Evolutionary conservation across 2,329 filamentous ascomycete genomes (phyloP), one percentile per base, ranked within the genome.

Genomic region (Aspergillus viridinutans): DNA sequence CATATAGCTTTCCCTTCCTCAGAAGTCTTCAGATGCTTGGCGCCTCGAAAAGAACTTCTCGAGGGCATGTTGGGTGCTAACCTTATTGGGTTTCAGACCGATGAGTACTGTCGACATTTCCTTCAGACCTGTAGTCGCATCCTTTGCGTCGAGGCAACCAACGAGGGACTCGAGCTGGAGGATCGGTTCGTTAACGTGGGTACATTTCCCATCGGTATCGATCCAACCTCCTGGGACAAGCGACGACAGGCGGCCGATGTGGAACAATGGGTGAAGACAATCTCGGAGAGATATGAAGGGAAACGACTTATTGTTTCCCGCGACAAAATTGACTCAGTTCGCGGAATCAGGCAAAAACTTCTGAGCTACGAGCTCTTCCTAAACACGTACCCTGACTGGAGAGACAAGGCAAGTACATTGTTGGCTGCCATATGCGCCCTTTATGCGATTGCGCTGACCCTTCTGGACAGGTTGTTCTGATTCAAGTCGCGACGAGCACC

Each of bases 1-100:
- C 93, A 97, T 70, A 91, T 93, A 28, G 92, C 93, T 0, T 97
- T 97, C 74, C 93, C 93, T 0, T 97, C 93, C 0, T 97, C 93
- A 0, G 93, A 97, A 69, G 91, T 97, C 1, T 97, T 97, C 76
- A 85, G 93, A 50, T 97, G 93, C 72, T 78, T 97, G 23, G 90
- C 93, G 2, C 87, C 91, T 10, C 89, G 93, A 57, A 92, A 89
- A 64, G 85, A 96, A 73, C 83, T 97, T 9, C 83, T 97, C 1
- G 89, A 96, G 65, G 93, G 94, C 55, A 93, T 97, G 80, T 84
- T 97, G 0, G 93, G 93, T 9, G 90, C 94, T 55, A 96, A 97
- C 66, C 80, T 97, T 12, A 85, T 97, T 60, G 92, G 90, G 1
- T 97, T 97, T 76, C 93, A 97, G 76, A 96, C 92, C 25, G 85